Evolutionary conservation across 106 monocot species (phyloP).

Genomic region (Dioscorea zingiberensis): DNA sequence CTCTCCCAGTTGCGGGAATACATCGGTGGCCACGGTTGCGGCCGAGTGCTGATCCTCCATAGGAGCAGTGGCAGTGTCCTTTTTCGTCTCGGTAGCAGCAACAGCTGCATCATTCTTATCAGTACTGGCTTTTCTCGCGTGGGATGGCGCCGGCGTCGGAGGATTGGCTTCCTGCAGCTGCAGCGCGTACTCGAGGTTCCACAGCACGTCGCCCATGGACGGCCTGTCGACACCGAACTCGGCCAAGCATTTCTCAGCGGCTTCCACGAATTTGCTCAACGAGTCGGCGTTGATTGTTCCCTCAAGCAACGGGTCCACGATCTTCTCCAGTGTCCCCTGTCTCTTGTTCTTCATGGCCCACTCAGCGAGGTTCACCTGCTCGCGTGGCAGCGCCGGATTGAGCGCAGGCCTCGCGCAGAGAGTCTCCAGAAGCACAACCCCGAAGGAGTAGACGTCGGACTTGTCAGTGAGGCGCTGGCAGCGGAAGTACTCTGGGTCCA

Average conservation of each 20-base stretch:
- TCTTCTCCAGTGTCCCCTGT: background rate
- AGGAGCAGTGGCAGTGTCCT: background rate
- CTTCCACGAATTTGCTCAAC: constrained; percentile 1
- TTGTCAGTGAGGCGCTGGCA: constrained; percentile 13
- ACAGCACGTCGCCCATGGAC: constrained; percentile 8
- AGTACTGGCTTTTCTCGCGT: background rate
- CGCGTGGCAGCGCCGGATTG: constrained; percentile 2
- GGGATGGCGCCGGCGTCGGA: background rate
- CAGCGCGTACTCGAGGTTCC: constrained; percentile 9
- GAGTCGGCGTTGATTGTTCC: constrained; percentile 1
- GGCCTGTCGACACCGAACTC: background rate
- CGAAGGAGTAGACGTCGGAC: constrained; percentile 19
- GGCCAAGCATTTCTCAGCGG: constrained; percentile 3
- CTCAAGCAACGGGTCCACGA: background rate
- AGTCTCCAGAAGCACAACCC: constrained; percentile 11
- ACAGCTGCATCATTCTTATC: background rate
- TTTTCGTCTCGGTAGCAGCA: background rate
- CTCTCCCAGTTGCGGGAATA: background rate
- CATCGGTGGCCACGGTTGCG: background rate
- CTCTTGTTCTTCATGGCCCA: constrained; percentile 9
- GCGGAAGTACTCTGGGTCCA: constrained; percentile 15
- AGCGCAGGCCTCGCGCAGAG: constrained; percentile 9
- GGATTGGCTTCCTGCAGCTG: constrained; percentile 7
- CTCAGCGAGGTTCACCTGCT: constrained; percentile 10
- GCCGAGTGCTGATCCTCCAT: background rate